Evolutionary conservation across 345 rosid species (phyloP), one percentile per base, ranked within the genome.

Genomic region (Salix exigua): DNA sequence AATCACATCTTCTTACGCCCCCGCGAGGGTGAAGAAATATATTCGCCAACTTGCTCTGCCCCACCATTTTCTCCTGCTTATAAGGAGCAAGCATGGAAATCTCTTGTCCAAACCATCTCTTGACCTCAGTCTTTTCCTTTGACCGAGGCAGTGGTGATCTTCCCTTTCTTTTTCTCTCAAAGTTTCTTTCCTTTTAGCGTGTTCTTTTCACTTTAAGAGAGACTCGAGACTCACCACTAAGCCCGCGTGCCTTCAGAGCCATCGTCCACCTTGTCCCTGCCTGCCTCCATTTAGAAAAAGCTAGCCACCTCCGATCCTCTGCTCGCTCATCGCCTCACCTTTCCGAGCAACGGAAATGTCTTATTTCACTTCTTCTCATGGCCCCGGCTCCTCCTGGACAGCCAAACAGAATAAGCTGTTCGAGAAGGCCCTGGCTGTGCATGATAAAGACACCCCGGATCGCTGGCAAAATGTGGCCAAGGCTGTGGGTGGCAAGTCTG

Each of bases 391-490:
- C 26, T 69, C 85, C 3, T 95, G 99, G 99, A 93, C 96, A 4
- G 72, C 88, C 2, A 84, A 73, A 83, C 96, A 95, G 61, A 91
- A 95, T 86, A 91, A 93, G 88, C 81, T 70, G 65, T 95, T 95
- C 60, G 99, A 95, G 83, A 90, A 80, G 81, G 99, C 99, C 30
- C 87, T 95, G 70, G 99, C 97, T 9, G 60, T 88, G 65, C 88
- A 86, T 23, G 97, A 93, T 81, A 85, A 88, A 88, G 96, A 95
- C 76, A 89, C 97, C 13, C 97, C 96, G 5, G 97, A 93, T 77
- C 93, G 99, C 46, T 95, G 99, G 99, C 93, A 93, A 70, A 93
- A 93, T 66, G 89, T 93, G 65, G 97, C 97, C 23, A 81, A 81
- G 77, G 89, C 87, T 31, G 96, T 95, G 9, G 99, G 97, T 9